Evolutionary conservation across 1,284 basidiomycete genomes (phyloP), one percentile per base, ranked within the genome.

Genomic region (Psilocybe mexicana): DNA sequence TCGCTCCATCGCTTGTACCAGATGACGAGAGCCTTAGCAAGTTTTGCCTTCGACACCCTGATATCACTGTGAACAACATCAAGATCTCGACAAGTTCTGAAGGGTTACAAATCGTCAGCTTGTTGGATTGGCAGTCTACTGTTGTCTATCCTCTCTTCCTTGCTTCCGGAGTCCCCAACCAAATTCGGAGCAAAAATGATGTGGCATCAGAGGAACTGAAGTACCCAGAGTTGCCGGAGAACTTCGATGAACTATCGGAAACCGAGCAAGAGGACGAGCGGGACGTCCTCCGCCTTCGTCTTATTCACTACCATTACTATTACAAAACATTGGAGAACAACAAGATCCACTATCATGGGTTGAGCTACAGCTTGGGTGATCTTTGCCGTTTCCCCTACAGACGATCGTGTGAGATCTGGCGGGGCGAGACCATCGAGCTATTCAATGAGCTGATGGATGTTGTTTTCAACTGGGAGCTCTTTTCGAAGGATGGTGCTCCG

Each of bases 241-340:
- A 79, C 43, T 54, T 74, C n/a, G 69, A 75, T 65, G 63, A 77
- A 43, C 49, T 75, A 57, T 60, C 64, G 28, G 53, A 70, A 67
- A 47, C 57, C 55, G 57, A 74, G 67, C 14, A 55, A 65, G 69
- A 1, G 52, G 0, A 35, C 38, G 78, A 51, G 60, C 61, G 54
- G 67, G 69, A 64, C 57, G 60, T 74, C 67, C 72, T 76, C 73
- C 74, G 58, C 64, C 56, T 67, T 57, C 78, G 78, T 54, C 75
- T 81, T 63, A 69, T 78, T 66, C 79, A 80, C 55, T 78, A 69
- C 65, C 74, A 79, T 70, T 81, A 81, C 67, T 67, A 71, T 72
- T 69, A 62, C 51, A 71, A 57, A 71, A 81, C 77, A 63, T 63
- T 65, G 69, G 60, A 70, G 71, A 70, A 57, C 74, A 81, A 81